Conservation (phyloP, 2,329 filamentous ascomycete genomes). For the Amauroascus verrucosus region DNA sequence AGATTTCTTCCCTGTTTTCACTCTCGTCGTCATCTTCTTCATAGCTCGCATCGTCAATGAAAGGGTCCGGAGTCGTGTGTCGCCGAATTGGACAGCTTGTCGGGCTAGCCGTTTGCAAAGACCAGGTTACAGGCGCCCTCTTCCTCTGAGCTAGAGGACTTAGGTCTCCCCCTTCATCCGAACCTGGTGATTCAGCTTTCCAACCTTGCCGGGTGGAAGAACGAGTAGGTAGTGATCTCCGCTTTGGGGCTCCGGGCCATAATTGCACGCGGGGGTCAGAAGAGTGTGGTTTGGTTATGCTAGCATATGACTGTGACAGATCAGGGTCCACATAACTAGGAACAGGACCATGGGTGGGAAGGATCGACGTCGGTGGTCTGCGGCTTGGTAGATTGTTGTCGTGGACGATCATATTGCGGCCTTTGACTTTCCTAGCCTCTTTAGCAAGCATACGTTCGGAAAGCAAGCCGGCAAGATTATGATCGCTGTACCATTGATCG, state of each 20-base stretch:
- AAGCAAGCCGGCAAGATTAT: slow-evolving; percentile 62
- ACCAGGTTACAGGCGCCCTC: background rate
- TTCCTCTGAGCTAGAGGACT: slow-evolving; percentile 15
- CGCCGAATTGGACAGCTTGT: background rate
- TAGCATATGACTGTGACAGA: slow-evolving; percentile 14
- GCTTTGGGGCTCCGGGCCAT: slow-evolving; percentile 5
- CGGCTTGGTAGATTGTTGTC: slow-evolving; percentile 3
- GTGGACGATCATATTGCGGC: slow-evolving; percentile 12
- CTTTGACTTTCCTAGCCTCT: slow-evolving; percentile 51
- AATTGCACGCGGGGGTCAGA: slow-evolving; percentile 10
- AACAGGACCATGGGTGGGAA: background rate
- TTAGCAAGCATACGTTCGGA: slow-evolving; percentile 69
- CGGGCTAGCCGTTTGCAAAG: background rate
- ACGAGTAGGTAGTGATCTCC: slow-evolving; percentile 2
- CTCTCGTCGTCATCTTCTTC: slow-evolving; percentile 19
- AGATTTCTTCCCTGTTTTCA: slow-evolving; percentile 28
- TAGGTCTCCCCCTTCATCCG: slow-evolving; percentile 12
- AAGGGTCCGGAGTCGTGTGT: slow-evolving; percentile 16
- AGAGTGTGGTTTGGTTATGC: background rate
- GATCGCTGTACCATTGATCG: slow-evolving; percentile 64
- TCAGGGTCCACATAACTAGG: slow-evolving; percentile 16
- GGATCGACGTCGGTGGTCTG: slow-evolving; percentile 4
- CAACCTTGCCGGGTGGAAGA: slow-evolving; percentile 5
- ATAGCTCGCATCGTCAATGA: slow-evolving; percentile 18
- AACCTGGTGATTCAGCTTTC: slow-evolving; percentile 13